phyloP scores from a whole-genome alignment of 2,329 filamentous ascomycete genomes.

The Colletotrichum incanum region DNA sequence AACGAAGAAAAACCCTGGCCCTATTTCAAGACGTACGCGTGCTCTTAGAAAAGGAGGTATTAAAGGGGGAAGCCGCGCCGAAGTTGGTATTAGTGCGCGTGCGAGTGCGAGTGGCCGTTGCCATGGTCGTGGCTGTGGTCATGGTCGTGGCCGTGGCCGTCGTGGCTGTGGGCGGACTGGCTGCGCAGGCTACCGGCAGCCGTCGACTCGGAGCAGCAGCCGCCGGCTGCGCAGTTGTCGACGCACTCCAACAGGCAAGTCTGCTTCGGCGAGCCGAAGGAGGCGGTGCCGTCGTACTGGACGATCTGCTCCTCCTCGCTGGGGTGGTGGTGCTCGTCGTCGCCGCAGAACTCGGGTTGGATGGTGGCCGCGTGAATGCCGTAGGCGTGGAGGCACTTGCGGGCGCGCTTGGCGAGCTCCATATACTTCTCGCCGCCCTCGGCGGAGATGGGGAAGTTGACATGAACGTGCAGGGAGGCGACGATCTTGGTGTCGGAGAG shows the following conservation, averaged over 20 bases:
- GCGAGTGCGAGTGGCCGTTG: conserved; percentile 23
- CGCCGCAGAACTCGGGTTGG: conserved; percentile 87
- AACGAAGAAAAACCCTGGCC: conserved; percentile 1
- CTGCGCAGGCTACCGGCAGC: conserved; percentile 52
- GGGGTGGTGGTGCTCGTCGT: conserved; percentile 57
- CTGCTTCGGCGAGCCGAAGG: conserved; percentile 46
- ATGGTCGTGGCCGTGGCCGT: conserved; percentile 48
- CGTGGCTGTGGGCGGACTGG: conserved; percentile 49
- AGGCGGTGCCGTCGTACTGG: conserved; percentile 54
- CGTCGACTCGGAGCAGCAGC: conserved; percentile 59
- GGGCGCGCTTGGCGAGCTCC: conserved; percentile 85
- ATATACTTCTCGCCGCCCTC: conserved; percentile 88
- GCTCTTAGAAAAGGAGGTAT: conserved; percentile 3
- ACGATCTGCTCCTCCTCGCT: conserved; percentile 50
- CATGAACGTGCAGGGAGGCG: conserved; percentile 93
- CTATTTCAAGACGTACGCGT: conserved; percentile 17
- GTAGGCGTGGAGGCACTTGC: conserved; percentile 92
- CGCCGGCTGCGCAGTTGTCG: conserved; percentile 62
- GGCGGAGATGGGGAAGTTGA: conserved; percentile 90
- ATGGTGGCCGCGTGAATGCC: conserved; percentile 98
- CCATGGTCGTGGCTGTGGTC: conserved; percentile 17
- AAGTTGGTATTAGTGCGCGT: conserved; percentile 30
- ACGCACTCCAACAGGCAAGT: conserved; percentile 69
- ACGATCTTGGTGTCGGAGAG: conserved; percentile 95
- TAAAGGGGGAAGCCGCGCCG: conserved; percentile 1